A percentile compares a stretch with the other conserved stretches of the same genome.
These are phyloP conservation scores for Ceratocystiopsis brevicomis DNA, from an alignment of 2,329 filamentous ascomycete genomes.

Conservation along the genomic window DNA sequence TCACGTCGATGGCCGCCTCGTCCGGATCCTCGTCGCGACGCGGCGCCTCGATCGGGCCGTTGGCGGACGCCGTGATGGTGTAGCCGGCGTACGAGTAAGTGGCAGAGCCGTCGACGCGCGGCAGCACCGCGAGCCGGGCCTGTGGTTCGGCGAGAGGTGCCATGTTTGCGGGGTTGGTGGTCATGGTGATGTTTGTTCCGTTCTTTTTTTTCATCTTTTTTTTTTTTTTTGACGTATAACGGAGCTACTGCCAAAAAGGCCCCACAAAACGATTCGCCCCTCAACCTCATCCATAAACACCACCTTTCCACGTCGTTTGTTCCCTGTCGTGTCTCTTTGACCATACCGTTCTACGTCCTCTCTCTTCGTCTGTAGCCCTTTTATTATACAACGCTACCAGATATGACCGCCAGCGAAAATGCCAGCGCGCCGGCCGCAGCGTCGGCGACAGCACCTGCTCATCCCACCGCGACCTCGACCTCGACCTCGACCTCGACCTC, in stretches of 20 bases:
- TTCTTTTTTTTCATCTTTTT: too few relatives aligned
- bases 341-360: too few relatives aligned
- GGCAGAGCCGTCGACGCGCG: constrained; percentile 62
- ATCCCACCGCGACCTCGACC: not conserved
- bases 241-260: too few relatives aligned
- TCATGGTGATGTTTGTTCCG: too few relatives aligned
- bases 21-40: constrained; percentile 81
- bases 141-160: constrained; percentile 22
- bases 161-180: too few relatives aligned
- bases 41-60: constrained; percentile 79
- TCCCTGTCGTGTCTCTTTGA: too few relatives aligned
- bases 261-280: too few relatives aligned
- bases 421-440: not conserved
- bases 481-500: not conserved
- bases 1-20: constrained; percentile 77
- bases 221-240: too few relatives aligned
- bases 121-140: constrained; percentile 38
- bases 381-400: not conserved
- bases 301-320: too few relatives aligned
- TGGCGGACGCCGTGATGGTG: constrained; percentile 68
- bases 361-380: too few relatives aligned
- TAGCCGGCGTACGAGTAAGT: constrained; percentile 60
- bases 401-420: not conserved
- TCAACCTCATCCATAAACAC: too few relatives aligned
- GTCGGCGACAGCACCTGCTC: not conserved